Evolutionary conservation across 208 protist genomes (phyloP).

Genomic region (Borovskyia barvae): DNA sequence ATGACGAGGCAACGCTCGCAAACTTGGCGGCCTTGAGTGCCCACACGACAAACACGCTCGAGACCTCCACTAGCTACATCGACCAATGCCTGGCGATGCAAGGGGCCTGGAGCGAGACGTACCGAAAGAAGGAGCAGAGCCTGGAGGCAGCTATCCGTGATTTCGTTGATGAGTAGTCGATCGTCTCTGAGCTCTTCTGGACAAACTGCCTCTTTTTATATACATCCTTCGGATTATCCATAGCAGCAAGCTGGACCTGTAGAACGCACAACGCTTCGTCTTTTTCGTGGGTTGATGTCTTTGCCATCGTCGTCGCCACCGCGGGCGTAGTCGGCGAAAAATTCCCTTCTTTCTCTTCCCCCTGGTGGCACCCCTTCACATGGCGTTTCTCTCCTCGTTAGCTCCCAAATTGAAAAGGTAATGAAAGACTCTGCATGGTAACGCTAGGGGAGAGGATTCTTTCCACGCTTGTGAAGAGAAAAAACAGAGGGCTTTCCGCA

Average conservation of each 20-base stretch:
- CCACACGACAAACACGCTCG: slow-evolving; percentile 47
- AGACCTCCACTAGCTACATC: slow-evolving; percentile 57
- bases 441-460: no score
- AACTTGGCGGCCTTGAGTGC: slow-evolving; percentile 74
- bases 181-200: background rate
- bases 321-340: no score
- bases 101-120: slow-evolving; percentile 42
- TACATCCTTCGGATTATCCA: no score
- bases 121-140: slow-evolving; percentile 18
- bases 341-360: slow-evolving; percentile 1
- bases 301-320: no score
- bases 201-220: no score
- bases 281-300: no score
- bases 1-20: slow-evolving; percentile 68
- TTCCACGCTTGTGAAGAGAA: background rate
- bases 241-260: no score
- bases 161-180: slow-evolving; percentile 16
- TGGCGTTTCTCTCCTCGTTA: background rate
- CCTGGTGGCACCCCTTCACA: background rate
- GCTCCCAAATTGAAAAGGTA: no score
- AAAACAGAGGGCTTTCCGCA: background rate
- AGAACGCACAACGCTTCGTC: no score
- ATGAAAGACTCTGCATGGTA: no score
- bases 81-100: slow-evolving; percentile 34
- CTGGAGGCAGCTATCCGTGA: slow-evolving; percentile 55